A percentile compares a stretch with the other conserved stretches of the same genome.
Conservation (phyloP, 176 grass and related monocot genomes). For the Oryza australiensis region DNA sequence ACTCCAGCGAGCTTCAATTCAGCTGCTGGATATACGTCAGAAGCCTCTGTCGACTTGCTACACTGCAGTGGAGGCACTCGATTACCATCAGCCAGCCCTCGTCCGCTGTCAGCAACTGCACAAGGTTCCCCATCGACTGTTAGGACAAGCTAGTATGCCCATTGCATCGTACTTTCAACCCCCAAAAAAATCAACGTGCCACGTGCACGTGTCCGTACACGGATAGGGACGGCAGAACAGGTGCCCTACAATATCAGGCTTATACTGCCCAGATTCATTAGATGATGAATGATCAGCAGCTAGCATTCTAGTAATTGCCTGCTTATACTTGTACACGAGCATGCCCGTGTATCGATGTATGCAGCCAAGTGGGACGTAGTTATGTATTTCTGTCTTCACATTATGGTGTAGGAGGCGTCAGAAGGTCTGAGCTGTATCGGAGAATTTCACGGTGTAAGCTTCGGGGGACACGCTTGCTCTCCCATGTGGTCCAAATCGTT, state of each 20-base stretch:
- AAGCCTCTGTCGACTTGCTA: neutral
- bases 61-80: neutral
- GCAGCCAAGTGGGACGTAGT: neutral
- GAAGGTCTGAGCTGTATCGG: neutral
- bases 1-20: conserved; percentile 1
- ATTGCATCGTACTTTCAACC: conserved; percentile 17
- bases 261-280: neutral
- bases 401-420: neutral
- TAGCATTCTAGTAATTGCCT: neutral
- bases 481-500: conserved; percentile 8
- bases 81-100: neutral
- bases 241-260: neutral
- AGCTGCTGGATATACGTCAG: neutral
- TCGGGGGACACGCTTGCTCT: neutral
- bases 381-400: neutral
- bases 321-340: neutral
- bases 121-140: neutral
- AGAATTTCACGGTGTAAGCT: conserved; percentile 15
- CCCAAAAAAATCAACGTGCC: neutral
- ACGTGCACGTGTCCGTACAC: conserved; percentile 17
- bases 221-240: neutral
- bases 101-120: conserved; percentile 2
- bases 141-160: neutral
- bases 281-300: neutral
- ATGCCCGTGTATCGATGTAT: neutral